Conservation (phyloP, 225 moss, liverwort and hornwort genomes). For the Polytrichum commune region DNA sequence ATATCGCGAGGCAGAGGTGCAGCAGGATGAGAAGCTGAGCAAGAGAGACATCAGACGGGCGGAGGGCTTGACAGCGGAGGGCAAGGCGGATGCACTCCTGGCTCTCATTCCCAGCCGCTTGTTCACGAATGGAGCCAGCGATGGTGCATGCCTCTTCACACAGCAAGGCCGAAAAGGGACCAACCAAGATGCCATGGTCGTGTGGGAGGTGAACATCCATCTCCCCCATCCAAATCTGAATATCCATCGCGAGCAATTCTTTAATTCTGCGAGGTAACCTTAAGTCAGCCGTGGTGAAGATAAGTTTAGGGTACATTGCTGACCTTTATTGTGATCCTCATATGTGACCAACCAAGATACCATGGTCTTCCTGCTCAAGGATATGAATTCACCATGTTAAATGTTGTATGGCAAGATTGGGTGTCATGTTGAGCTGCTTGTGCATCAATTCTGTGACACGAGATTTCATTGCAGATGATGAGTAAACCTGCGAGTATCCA, state of each 20-base stretch:
- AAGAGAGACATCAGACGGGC: constrained; percentile 2
- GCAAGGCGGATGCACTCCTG: constrained; percentile 29
- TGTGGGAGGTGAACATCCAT: constrained; percentile 45
- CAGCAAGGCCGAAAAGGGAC: constrained; percentile 62
- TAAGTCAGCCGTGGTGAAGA: too few species aligned
- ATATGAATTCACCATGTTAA: too few species aligned
- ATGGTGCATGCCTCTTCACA: constrained; percentile 48
- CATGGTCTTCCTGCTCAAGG: constrained; percentile 25
- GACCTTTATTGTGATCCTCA: too few species aligned
- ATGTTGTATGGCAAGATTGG: too few species aligned
- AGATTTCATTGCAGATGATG: too few species aligned
- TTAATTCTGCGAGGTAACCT: background rate
- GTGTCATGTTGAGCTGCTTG: too few species aligned
- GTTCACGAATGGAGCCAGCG: constrained; percentile 39
- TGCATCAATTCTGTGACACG: too few species aligned
- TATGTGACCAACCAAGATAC: constrained; percentile 49
- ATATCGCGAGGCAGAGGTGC: background rate
- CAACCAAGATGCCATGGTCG: constrained; percentile 62
- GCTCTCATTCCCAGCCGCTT: constrained; percentile 31
- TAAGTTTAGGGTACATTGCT: too few species aligned
- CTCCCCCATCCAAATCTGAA: background rate
- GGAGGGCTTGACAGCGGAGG: constrained; percentile 20
- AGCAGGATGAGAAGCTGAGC: background rate
- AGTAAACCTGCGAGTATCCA: background rate
- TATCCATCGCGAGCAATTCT: background rate